Percentiles rank a stretch among this genome's conserved stretches.
These are phyloP conservation scores for Shiraia bambusicola DNA, from an alignment of 2,329 filamentous ascomycete genomes.

Conservation along the genomic window DNA sequence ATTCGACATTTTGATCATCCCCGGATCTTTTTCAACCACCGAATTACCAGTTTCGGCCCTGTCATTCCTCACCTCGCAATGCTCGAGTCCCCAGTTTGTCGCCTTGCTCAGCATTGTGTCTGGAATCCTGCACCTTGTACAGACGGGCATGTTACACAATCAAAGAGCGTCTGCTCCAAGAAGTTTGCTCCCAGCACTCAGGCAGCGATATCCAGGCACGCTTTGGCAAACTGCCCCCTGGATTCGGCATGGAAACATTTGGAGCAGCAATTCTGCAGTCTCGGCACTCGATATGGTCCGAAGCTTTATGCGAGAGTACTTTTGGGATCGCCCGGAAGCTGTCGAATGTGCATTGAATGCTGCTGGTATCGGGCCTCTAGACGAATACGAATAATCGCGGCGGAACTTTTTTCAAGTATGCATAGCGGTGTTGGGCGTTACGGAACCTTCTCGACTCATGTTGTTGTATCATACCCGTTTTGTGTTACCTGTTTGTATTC, in stretches of 20 bases:
- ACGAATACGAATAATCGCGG: slow-evolving; percentile 23
- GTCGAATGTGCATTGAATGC: slow-evolving; percentile 33
- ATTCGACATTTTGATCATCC: slow-evolving; percentile 40
- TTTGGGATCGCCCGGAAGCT: slow-evolving; percentile 39
- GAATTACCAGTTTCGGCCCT: slow-evolving; percentile 25
- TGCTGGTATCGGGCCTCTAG: slow-evolving; percentile 30
- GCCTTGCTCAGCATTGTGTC: slow-evolving; percentile 38
- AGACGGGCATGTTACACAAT: slow-evolving; percentile 30
- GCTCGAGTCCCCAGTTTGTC: slow-evolving; percentile 22
- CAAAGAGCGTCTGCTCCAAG: slow-evolving; percentile 31
- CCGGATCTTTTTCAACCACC: slow-evolving; percentile 30
- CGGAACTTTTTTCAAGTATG: slow-evolving; percentile 15
- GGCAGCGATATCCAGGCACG: slow-evolving; percentile 31
- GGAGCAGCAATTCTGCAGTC: slow-evolving; percentile 36
- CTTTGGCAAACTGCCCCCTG: slow-evolving; percentile 33
- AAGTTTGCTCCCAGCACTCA: slow-evolving; percentile 27
- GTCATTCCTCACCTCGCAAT: slow-evolving; percentile 31
- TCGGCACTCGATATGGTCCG: slow-evolving; percentile 38
- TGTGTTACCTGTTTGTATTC: background rate
- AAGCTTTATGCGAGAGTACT: slow-evolving; percentile 40
- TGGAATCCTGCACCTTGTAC: slow-evolving; percentile 31
- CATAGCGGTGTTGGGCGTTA: slow-evolving; percentile 1
- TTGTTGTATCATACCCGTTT: slow-evolving; percentile 5
- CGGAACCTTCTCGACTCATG: slow-evolving; percentile 2
- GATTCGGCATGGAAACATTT: slow-evolving; percentile 35